Base-by-base conservation (phyloP, 1,139 yeast species). In the Saccharomycopsis hybrid region DNA sequence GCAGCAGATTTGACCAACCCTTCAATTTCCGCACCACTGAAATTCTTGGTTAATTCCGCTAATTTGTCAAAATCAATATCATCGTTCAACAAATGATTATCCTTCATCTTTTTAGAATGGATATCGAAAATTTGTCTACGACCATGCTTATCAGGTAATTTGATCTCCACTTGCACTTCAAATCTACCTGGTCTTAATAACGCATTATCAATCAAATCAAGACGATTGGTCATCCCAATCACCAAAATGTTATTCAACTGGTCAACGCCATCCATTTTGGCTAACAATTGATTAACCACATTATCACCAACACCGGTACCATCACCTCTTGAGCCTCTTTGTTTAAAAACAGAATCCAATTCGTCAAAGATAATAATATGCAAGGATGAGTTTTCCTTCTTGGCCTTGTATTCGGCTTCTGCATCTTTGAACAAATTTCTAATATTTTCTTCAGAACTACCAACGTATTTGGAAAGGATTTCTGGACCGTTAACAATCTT, bases 231-330 rank as follows among this genome's bases (percentile, higher is more conserved):
- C 98, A 92, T 92, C 71, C 99, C 99, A 66, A 92, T 94, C 48
- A 92, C 89, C 64, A 92, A 77, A 57, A 92, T 90, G 63, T 92
- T 92, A 69, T 92, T 92, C 58, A 92, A 74, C 65, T 90, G 97
- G 61, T 92, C 98, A 51, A 92, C 98, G 77, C 99, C 99, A 66
- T 92, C 99, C 98, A 92, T 94, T 66, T 92, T 92, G 9, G 98
- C 94, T 59, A 92, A 77, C 61, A 92, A 78, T 73, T 92, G 99
- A 69, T 92, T 92, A 54, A 92, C 99, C 28, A 92, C 97, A 61
- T 92, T 92, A 69, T 92, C 99, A 36, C 97, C 98, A 46, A 94
- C 98, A 55, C 98, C 98, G 1, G 98, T 94, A 53, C 97, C 97
- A 64, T 92, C 98, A 53, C 92, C 86, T 60, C 92, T 81, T 28